Evolutionary conservation across 495 filamentous ascomycete species (phyloP).

Genomic region (Aspergillus kassunensis): DNA sequence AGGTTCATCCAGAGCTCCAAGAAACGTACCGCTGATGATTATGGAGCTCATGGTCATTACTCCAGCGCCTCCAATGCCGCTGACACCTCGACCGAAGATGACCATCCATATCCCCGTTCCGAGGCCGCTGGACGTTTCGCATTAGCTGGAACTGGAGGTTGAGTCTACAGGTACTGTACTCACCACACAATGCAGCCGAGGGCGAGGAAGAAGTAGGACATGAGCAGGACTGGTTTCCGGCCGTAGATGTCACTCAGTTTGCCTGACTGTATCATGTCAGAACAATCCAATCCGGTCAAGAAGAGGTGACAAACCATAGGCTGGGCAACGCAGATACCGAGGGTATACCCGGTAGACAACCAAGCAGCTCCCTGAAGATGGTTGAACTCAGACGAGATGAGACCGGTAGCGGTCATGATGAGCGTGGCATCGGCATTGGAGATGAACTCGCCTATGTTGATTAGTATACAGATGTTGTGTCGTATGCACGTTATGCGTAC

Average conservation of each 20-base stretch:
- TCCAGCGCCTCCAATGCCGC: slow-evolving; percentile 57
- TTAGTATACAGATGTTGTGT: too few species aligned
- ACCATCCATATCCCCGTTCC: slow-evolving; percentile 50
- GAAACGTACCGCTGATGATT: slow-evolving; percentile 55
- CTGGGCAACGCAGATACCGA: slow-evolving; percentile 58
- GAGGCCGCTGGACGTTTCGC: slow-evolving; percentile 40
- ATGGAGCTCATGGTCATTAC: slow-evolving; percentile 54
- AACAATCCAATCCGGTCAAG: neutral
- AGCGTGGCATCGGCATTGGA: slow-evolving; percentile 60
- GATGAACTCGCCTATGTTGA: slow-evolving; percentile 57
- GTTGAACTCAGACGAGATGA: slow-evolving; percentile 65
- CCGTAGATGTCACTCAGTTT: slow-evolving; percentile 48
- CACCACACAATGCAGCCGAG: slow-evolving; percentile 42
- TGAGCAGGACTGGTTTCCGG: slow-evolving; percentile 35
- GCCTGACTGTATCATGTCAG: slow-evolving; percentile 30
- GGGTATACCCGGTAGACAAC: slow-evolving; percentile 61
- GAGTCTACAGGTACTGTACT: neutral
- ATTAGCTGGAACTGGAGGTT: too few species aligned
- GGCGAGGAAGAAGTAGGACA: slow-evolving; percentile 41
- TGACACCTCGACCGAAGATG: slow-evolving; percentile 54
- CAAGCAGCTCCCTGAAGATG: slow-evolving; percentile 56
- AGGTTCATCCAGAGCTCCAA: too few species aligned
- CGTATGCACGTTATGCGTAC: too few species aligned
- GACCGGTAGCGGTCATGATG: slow-evolving; percentile 57
- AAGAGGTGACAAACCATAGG: slow-evolving; percentile 36